Evolutionary conservation across 225 moss, liverwort and hornwort species (phyloP).

Genomic region (Bryum argenteum): DNA sequence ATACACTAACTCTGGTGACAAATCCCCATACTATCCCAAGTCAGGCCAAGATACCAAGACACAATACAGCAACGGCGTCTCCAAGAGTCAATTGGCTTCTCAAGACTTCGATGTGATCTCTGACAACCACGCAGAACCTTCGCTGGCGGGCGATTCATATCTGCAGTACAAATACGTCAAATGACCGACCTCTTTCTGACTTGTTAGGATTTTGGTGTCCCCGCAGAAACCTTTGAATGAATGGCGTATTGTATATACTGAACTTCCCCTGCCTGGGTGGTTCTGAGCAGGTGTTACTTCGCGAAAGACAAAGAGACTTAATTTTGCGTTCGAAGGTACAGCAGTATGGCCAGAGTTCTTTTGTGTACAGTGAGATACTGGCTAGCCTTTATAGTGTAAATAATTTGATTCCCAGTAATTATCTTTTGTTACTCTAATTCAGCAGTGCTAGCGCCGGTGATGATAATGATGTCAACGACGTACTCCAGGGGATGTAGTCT

Average conservation of each 20-base stretch:
- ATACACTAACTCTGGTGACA: conserved; percentile 17
- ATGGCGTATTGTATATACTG: conserved; percentile 42
- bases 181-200: conserved; percentile 16
- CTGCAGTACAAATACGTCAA: conserved; percentile 39
- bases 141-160: conserved; percentile 31
- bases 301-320: conserved; percentile 6
- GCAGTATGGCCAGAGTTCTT: conserved; percentile 18
- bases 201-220: conserved; percentile 18
- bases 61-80: conserved; percentile 9
- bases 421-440: conserved; percentile 7
- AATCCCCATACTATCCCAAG: conserved; percentile 30
- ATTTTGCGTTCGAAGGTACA: conserved; percentile 26
- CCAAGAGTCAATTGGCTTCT: conserved; percentile 13
- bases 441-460: background rate
- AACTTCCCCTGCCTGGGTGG: conserved; percentile 27
- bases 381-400: conserved; percentile 7
- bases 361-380: conserved; percentile 10
- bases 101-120: conserved; percentile 40
- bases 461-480: background rate
- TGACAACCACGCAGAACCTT: conserved; percentile 38
- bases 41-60: conserved; percentile 21
- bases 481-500: too few relatives aligned
- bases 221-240: conserved; percentile 8
- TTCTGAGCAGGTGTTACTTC: conserved; percentile 32
- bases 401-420: conserved; percentile 9